phyloP scores from a whole-genome alignment of 225 moss, liverwort and hornwort genomes.

The Marchantia paleacea region DNA sequence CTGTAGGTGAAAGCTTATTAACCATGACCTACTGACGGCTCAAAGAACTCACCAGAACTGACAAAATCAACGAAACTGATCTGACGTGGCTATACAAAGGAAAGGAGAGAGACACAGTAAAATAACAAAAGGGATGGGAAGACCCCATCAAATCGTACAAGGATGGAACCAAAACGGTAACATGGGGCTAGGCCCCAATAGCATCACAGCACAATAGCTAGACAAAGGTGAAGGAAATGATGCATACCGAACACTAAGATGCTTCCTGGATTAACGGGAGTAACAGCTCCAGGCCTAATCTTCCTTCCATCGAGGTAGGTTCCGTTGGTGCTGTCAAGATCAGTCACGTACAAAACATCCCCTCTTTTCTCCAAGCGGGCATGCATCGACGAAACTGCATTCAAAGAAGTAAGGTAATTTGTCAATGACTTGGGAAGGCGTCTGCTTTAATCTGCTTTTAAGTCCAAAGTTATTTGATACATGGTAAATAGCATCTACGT shows the following conservation, averaged over 20 bases:
- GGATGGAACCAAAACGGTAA: no score
- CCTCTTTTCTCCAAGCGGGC: constrained; percentile 73
- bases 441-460: neutral
- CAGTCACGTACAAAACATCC: constrained; percentile 51
- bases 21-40: no score
- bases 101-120: no score
- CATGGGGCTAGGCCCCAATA: no score
- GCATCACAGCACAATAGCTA: no score
- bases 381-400: constrained; percentile 63
- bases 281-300: constrained; percentile 71
- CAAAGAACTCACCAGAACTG: no score
- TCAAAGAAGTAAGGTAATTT: neutral
- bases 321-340: constrained; percentile 79
- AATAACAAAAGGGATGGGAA: no score
- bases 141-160: no score
- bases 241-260: constrained; percentile 61
- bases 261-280: constrained; percentile 55
- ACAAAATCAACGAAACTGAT: no score
- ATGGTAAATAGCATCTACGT: neutral
- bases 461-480: neutral
- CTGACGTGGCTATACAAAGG: no score
- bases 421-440: neutral
- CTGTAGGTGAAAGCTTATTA: no score
- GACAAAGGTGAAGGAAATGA: neutral
- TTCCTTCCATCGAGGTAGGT: constrained; percentile 67